Evolutionary conservation across 257 asterid genomes (phyloP).

Genomic region (Craterostigma plantagineum): DNA sequence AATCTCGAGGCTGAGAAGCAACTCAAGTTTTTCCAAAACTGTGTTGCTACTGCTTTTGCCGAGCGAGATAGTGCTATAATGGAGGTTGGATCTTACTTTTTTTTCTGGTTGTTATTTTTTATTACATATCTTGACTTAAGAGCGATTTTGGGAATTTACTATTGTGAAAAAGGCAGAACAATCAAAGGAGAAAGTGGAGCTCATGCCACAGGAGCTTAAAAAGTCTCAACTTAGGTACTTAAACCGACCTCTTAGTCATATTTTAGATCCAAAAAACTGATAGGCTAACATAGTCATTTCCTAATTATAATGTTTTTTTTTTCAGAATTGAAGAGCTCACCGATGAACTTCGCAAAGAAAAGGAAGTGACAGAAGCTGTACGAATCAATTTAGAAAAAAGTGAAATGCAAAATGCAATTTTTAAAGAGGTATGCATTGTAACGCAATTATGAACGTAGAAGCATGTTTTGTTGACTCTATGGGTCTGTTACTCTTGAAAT

Average conservation of each 20-base stretch:
- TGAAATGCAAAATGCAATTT: slow-evolving; percentile 31
- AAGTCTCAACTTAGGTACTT: slow-evolving; percentile 40
- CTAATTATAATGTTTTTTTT: slow-evolving; percentile 9
- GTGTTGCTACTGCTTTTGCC: slow-evolving; percentile 90
- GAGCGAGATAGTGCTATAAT: slow-evolving; percentile 91
- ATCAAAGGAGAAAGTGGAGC: slow-evolving; percentile 67
- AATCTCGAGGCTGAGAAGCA: slow-evolving; percentile 87
- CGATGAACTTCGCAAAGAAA: slow-evolving; percentile 47
- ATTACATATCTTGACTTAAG: slow-evolving; percentile 1
- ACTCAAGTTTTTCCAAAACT: slow-evolving; percentile 81
- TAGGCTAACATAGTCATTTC: too few relatives aligned
- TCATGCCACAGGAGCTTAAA: slow-evolving; percentile 41
- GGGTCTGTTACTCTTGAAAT: too few relatives aligned
- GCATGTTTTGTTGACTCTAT: too few relatives aligned
- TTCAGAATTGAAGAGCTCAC: slow-evolving; percentile 64
- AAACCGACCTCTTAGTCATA: too few relatives aligned
- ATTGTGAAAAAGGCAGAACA: slow-evolving; percentile 56
- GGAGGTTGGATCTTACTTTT: slow-evolving; percentile 43
- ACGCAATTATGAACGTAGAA: not conserved
- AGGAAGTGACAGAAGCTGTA: slow-evolving; percentile 21
- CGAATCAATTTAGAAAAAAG: slow-evolving; percentile 34
- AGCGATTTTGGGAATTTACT: not conserved
- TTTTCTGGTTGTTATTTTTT: too few relatives aligned
- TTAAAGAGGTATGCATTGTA: slow-evolving; percentile 41
- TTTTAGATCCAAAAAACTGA: not conserved